Evolutionary conservation across 768 basidiomycete genomes (phyloP), one percentile per base, ranked within the genome.

Genomic region (Psilocybe sp.): DNA sequence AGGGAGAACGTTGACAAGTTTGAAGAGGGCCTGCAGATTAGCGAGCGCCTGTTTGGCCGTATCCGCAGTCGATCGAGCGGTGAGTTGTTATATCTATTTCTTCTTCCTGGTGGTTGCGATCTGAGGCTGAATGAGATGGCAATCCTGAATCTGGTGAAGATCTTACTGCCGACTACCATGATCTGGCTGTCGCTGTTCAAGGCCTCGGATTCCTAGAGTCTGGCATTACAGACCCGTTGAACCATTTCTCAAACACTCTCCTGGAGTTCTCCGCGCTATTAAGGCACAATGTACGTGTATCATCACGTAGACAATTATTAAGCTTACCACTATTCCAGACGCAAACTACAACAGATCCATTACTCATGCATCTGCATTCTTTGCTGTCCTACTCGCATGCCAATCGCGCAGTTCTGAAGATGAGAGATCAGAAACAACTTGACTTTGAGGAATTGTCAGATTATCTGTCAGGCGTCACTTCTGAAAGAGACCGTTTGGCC

Each of bases 371-470:
- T 62, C 75, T 98, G 1, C 93, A 97, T 62, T 92, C 94, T 2
- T 77, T 98, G 5, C 74, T 94, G n/a, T 80, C 85, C n/a, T 98
- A 98, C 68, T 92, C 93, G 2, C 85, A 92, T 63, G 86, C 91
- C 28, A 96, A 98, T 58, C 86, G 92, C 45, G 84, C 88, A n/a
- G 92, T 98, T 16, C 79, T 99, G 56, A 96, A 92, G 68, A 78
- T 97, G 28, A 85, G 97, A 40, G 97, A 98, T 65, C 97, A 98
- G 70, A 99, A 98, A 67, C 97, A 99, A 66, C 82, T 98, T 48
- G 97, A 99, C 64, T 96, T 98, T 55, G 97, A 99, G 69, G 96
- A 98, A 65, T 79, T 98, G 8, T 92, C 93, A 2, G 90, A 93
- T 46, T 98, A 98, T 67, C 77, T 99, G 11, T 89, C 90, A 5